Evolutionary conservation across 495 filamentous ascomycete genomes (phyloP), one percentile per base, ranked within the genome.

Genomic region (Penicillium cataractarum): DNA sequence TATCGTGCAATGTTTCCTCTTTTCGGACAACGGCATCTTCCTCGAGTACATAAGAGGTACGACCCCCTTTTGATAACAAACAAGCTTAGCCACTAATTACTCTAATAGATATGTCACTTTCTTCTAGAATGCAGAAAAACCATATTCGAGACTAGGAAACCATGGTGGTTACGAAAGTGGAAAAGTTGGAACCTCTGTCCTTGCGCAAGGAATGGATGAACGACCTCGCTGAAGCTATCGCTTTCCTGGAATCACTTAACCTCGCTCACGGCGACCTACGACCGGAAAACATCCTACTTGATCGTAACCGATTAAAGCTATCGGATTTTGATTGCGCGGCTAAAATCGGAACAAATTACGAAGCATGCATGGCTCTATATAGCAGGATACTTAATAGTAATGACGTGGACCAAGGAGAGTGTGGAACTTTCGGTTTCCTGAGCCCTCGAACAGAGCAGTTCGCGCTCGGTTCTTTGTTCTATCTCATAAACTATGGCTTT

Each of bases 21-120:
- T 58, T 46, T 49, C 69, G 13, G 63, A 72, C 37, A 73, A 72
- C 29, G 75, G 74, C 33, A 76, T 76, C 59, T 77, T 77, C 65
- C 70, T 79, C 13, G 75, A 79, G 61, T 76, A 76, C 27, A 75
- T 79, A 70, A 62, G 70, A 75, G 73, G 68, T 77, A 39, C 52
- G 46, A 51, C n/a, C 60, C 50, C n/a, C 4, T 31, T 31, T 31
- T 31, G 29, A 7, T 7, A 4, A 31, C 7, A 31, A 31, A 7
- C 32, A 33, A 33, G 32, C 32, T 33, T 33, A 9, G 32, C 32
- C 32, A 33, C 32, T 33, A 33, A 33, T 33, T 33, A 10, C 32
- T 33, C 32, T 7, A 33, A 33, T 54, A 63, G 64, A 63, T 21
- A 39, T 21, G 7, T 44, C 56, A 2, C 60, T 66, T n/a, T 52